Conservation (phyloP, 2,329 filamentous ascomycete genomes). For the Coniochaeta pulveracea region DNA sequence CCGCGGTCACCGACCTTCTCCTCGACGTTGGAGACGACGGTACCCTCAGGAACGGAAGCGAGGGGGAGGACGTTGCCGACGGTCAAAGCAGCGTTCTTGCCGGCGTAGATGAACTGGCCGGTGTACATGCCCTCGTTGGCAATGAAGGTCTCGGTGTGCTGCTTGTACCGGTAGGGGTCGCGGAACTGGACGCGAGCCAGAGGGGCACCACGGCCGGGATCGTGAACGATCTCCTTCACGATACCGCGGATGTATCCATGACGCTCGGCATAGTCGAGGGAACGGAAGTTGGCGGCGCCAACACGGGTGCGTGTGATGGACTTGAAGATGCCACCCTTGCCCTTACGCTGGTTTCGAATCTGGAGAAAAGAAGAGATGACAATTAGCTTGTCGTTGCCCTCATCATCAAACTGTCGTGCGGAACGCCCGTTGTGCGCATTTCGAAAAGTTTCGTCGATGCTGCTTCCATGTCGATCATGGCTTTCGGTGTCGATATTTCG, state of each 20-base stretch:
- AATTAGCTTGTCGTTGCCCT: constrained; percentile 10
- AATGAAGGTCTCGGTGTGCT: constrained; percentile 97
- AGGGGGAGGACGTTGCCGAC: constrained; percentile 97
- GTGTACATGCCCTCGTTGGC: constrained; percentile 99
- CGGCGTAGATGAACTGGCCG: constrained; percentile 99
- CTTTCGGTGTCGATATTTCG: too few relatives aligned
- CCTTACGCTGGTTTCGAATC: constrained; percentile 57
- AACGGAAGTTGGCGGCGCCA: constrained; percentile 86
- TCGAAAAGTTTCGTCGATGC: too few relatives aligned
- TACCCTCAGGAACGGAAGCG: constrained; percentile 93
- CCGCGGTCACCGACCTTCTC: constrained; percentile 98
- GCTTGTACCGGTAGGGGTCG: constrained; percentile 97
- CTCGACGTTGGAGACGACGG: constrained; percentile 97
- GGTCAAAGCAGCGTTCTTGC: constrained; percentile 95
- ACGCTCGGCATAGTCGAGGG: constrained; percentile 90
- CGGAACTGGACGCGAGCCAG: constrained; percentile 96
- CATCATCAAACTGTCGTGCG: too few relatives aligned
- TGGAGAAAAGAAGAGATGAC: constrained; percentile 13
- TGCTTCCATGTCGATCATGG: too few relatives aligned
- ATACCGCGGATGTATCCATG: constrained; percentile 97
- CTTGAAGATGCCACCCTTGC: constrained; percentile 46
- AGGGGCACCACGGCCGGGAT: constrained; percentile 94
- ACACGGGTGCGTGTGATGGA: constrained; percentile 82
- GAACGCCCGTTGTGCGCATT: too few relatives aligned
- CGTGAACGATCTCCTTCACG: constrained; percentile 98